Base-by-base conservation (phyloP, 1,139 yeast species). In the Lodderomyces orthopsilosis region DNA sequence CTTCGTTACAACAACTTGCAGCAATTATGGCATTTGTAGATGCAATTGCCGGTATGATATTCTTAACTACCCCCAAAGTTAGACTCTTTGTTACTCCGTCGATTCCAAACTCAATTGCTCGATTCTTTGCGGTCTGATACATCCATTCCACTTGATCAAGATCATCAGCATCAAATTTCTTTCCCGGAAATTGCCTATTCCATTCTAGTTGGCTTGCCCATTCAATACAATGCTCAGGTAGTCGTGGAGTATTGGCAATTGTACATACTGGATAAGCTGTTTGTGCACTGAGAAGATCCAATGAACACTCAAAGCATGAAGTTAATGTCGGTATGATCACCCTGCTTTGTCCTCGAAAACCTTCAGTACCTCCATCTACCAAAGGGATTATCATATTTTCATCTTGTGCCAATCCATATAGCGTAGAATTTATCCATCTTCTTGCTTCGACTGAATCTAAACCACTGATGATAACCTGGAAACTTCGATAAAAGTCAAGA, bases 301-400 rank as follows among this genome's bases (percentile, higher is more conserved):
- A 69, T 1, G 96, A 86, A 57, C 98, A 93, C 61, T 93, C 98
- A 66, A 89, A 91, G 65, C 98, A 93, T 0, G 96, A 85, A 0
- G 93, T 80, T 26, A 89, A 63, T 0, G 91, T 81, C 0, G 98
- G 98, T 14, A 90, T 64, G 35, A 91, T 89, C 9, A 90, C 87
- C 55, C 96, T 82, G 13, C 91, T 81, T 57, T 93, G 97, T 4
- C 98, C 98, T 51, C 88, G 77, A 57, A 93, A 85, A 0, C 98
- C 98, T 58, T 93, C 98, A 0, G 96, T 86, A 2, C 98, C 98
- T 2, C 98, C 98, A 58, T 93, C 98, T 26, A 93, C 81, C 58
- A 93, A 65, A 0, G 98, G 97, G 35, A 88, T 84, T 26, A 87
- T 64, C 9, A 65, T 63, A 42, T 76, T 74, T 6, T 70, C 64